These are phyloP conservation scores for Fusarium heterosporum DNA, from an alignment of 2,329 filamentous ascomycete species.

Conservation along the genomic window DNA sequence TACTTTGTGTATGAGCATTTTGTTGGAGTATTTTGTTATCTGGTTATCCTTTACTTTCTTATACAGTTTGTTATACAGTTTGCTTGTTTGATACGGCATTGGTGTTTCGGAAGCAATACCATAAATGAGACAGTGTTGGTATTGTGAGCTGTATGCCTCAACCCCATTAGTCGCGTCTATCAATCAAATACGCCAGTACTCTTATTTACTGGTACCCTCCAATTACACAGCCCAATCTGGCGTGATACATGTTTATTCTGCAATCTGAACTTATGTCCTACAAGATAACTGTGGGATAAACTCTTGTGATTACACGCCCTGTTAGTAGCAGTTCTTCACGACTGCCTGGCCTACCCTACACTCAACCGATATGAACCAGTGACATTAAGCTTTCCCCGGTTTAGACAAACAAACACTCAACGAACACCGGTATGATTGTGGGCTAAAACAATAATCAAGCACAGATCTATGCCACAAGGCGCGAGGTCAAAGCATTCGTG, in stretches of 20 bases:
- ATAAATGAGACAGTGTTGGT: background rate
- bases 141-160: background rate
- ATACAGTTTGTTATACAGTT: background rate
- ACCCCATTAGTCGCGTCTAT: background rate
- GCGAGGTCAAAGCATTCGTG: background rate
- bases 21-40: background rate
- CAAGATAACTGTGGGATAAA: no score
- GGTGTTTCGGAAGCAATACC: background rate
- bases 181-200: background rate
- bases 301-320: no score
- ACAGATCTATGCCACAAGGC: background rate
- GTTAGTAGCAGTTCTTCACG: no score
- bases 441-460: background rate
- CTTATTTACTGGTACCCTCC: no score
- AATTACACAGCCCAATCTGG: no score
- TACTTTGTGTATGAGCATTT: background rate
- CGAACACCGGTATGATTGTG: background rate
- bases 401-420: background rate
- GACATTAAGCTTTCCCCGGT: background rate
- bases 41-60: background rate
- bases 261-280: no score
- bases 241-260: no score
- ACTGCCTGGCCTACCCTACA: constrained; percentile 5
- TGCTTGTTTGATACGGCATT: background rate
- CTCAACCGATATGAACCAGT: background rate